Evolutionary conservation across 108 stramenopile species (phyloP), one percentile per base, ranked within the genome.

Genomic region (Pseudonitzschia pungens): DNA sequence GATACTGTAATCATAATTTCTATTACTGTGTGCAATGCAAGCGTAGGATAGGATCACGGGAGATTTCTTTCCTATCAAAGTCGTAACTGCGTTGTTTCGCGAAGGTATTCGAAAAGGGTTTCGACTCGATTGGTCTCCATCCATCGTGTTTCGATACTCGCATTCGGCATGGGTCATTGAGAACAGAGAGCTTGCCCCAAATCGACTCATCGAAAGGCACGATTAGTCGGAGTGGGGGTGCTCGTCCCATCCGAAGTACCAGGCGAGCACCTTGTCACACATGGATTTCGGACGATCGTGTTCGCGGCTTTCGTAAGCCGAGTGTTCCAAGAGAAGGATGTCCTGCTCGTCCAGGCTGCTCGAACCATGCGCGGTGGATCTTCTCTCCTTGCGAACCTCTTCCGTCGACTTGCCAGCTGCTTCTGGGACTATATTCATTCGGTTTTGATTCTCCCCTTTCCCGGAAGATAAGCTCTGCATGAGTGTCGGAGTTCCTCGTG

Each of bases 191-290:
- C 4, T 36, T 6, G 36, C 36, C 36, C 4, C 6, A 6, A 5
- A 36, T 36, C 36, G 36, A 36, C n/a, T n/a, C n/a, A n/a, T n/a
- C n/a, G n/a, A 6, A 36, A 36, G 36, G 36, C 36, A 36, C 4
- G 32, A 31, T 62, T 62, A 62, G 32, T 62, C 60, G 15, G 60
- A 62, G 29, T 62, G 60, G 15, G 60, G n/a, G 29, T 62, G 60
- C 36, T 62, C 60, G 29, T 62, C 36, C 60, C 60, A 62, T 62
- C 33, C 60, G 31, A 62, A 62, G 36, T 62, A 62, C 60, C 60
- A 62, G 36, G 60, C 32, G 40, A 62, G 32, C 6, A 62, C 32
- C 16, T 62, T 62, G 18, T 62, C 60, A 15, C 60, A 62, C n/a
- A 62, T 33, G 29, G 60, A 62, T n/a, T 21, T 62, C n/a, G 16